phyloP scores from a whole-genome alignment of 805 yeast species.

The Yamadazyma philogaea region DNA sequence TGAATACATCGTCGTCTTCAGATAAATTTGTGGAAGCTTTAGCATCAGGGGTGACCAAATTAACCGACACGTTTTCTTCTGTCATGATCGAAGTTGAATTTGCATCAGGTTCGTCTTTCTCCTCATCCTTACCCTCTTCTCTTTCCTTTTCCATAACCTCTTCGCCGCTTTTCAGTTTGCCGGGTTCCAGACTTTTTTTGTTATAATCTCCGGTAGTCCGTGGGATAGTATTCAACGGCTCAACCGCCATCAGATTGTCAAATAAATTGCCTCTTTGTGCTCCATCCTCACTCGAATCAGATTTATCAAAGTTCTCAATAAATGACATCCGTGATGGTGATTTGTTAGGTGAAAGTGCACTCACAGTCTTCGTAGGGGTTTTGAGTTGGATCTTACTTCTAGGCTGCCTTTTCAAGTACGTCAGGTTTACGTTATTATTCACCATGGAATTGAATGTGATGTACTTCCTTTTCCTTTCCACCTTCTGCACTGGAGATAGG shows the following conservation, averaged over 20 bases:
- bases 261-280: slow-evolving; percentile 4
- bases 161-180: background rate
- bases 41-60: slow-evolving; percentile 1
- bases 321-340: slow-evolving; percentile 20
- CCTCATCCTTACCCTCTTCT: background rate
- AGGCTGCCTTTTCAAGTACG: background rate
- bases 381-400: background rate
- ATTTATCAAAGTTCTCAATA: slow-evolving; percentile 23
- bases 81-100: slow-evolving; percentile 15
- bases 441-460: slow-evolving; percentile 3
- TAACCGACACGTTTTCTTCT: slow-evolving; percentile 6
- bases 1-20: slow-evolving; percentile 23
- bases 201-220: background rate
- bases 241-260: background rate
- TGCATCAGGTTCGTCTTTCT: slow-evolving; percentile 16
- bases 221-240: background rate
- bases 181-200: background rate
- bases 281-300: slow-evolving; percentile 11
- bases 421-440: background rate
- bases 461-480: slow-evolving; percentile 5
- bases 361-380: slow-evolving; percentile 2
- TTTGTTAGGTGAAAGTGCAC: slow-evolving; percentile 16
- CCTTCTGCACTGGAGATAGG: slow-evolving; percentile 17
- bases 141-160: background rate
- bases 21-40: background rate